Conservation (phyloP, 2,329 filamentous ascomycete genomes). For the Trichoderma afroharzianum region DNA sequence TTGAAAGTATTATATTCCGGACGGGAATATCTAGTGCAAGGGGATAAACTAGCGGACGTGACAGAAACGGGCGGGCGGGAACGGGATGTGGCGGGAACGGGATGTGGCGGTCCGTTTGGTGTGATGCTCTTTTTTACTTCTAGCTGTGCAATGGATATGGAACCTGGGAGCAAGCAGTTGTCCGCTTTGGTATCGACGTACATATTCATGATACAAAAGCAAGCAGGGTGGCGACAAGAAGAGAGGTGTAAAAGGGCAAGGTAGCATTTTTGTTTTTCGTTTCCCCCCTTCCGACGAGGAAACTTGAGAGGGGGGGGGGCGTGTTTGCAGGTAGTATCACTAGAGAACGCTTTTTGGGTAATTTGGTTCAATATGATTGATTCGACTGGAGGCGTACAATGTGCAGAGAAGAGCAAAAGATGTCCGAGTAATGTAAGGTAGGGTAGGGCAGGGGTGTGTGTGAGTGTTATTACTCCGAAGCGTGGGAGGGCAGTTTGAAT, state of each 20-base stretch:
- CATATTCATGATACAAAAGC: neutral
- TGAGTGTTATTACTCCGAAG: neutral
- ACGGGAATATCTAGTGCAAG: neutral
- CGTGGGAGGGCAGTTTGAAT: neutral
- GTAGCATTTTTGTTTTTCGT: neutral
- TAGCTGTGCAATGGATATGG: neutral
- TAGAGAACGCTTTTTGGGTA: neutral
- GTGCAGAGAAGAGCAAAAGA: neutral
- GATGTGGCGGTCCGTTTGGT: conserved; percentile 1
- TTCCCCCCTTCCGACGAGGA: neutral
- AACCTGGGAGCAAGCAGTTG: neutral
- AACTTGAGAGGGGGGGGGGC: neutral
- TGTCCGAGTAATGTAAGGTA: neutral
- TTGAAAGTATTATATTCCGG: neutral
- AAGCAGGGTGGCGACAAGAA: neutral
- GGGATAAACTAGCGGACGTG: neutral
- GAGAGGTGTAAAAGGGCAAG: neutral
- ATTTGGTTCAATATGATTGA: neutral
- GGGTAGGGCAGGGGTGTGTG: neutral
- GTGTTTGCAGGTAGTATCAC: neutral
- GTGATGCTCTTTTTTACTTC: neutral
- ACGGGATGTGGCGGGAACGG: conserved; percentile 13
- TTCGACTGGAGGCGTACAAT: neutral
- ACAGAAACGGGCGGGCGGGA: conserved; percentile 8
- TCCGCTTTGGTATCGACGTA: neutral